These are phyloP conservation scores for Clarireedia hainanense DNA, from an alignment of 2,329 filamentous ascomycete genomes.

Conservation along the genomic window DNA sequence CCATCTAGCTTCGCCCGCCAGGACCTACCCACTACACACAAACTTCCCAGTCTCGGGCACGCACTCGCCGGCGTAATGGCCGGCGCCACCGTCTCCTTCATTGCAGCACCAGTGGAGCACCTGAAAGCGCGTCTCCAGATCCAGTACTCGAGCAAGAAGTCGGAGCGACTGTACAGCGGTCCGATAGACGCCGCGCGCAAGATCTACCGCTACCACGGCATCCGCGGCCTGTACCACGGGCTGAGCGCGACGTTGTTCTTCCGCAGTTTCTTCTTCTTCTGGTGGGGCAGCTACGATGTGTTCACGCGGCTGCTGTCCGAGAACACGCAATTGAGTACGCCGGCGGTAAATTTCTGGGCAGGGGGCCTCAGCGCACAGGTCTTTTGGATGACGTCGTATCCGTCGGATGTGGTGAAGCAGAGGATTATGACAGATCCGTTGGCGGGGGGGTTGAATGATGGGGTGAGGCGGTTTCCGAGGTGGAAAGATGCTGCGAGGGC, in stretches of 20 bases:
- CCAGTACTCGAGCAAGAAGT: constrained; percentile 78
- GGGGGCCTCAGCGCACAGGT: constrained; percentile 87
- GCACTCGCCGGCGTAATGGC: constrained; percentile 82
- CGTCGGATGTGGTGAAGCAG: constrained; percentile 91
- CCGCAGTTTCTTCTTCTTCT: constrained; percentile 91
- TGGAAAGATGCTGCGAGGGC: constrained; percentile 76
- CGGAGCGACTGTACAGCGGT: constrained; percentile 71
- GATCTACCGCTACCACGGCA: constrained; percentile 62
- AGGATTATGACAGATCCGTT: constrained; percentile 93
- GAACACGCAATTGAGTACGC: constrained; percentile 63
- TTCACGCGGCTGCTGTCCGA: constrained; percentile 61
- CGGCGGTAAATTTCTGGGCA: constrained; percentile 93
- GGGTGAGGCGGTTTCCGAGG: constrained; percentile 56
- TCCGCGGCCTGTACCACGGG: constrained; percentile 78
- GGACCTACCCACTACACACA: constrained; percentile 30
- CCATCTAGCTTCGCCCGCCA: constrained; percentile 16
- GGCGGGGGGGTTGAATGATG: constrained; percentile 60
- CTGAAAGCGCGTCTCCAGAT: constrained; percentile 90
- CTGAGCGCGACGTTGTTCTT: constrained; percentile 80
- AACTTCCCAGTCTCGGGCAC: constrained; percentile 71
- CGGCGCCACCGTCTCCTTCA: constrained; percentile 82
- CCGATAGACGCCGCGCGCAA: constrained; percentile 77
- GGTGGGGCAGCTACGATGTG: constrained; percentile 94
- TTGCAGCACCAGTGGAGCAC: constrained; percentile 91
- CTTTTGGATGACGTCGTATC: constrained; percentile 91